Base-by-base conservation (phyloP, 2,329 filamentous ascomycete genomes). In the Xylaria multiplex region DNA sequence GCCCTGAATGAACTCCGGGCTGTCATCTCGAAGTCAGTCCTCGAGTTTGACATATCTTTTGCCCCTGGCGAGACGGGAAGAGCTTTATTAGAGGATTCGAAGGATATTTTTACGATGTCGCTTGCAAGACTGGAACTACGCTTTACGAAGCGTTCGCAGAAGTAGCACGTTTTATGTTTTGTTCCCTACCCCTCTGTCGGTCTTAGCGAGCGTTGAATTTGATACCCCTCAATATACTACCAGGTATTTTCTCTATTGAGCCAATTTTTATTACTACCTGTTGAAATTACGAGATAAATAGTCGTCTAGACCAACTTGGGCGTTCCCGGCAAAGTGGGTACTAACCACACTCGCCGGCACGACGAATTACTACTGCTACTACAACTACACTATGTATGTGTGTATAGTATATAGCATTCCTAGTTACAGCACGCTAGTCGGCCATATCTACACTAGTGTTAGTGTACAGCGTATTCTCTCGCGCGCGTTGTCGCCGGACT, bases 21-120 rank as follows among this genome's bases (percentile, higher is more conserved):
- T 19, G 65, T 68, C 46, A 66, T 69, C 45, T 64, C 67, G 8
- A 69, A 67, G 52, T 24, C 69, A 48, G 65, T 71, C 19, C 67
- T 68, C 24, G 62, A 68, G 45, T 71, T 69, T 9, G 65, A 70
- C 46, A 59, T 71, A 19, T 19, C 35, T 22, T 64, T 71, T 46
- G 63, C 65, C 3, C 56, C 65, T 1, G 65, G 69, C 6, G 69
- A 71, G 55, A 68, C 67, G 8, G 67, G 67, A 16, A 53, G 55
- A 35, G 27, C 52, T 27, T 48, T 71, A 24, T 32, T 71, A 9
- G 65, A 68, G 50, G 69, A 71, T 4, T 68, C 65, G 32, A 59
- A 59, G 56, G 69, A 71, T 40, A 65, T 65, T 0, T 69, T 69
- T 32, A 69, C 67, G 11, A 60, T 67, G 62, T 64, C 62, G 9